Percentiles rank a stretch among this genome's conserved stretches.
Conservation (phyloP, 148 eudicot species). For the Euryodendron excelsum region DNA sequence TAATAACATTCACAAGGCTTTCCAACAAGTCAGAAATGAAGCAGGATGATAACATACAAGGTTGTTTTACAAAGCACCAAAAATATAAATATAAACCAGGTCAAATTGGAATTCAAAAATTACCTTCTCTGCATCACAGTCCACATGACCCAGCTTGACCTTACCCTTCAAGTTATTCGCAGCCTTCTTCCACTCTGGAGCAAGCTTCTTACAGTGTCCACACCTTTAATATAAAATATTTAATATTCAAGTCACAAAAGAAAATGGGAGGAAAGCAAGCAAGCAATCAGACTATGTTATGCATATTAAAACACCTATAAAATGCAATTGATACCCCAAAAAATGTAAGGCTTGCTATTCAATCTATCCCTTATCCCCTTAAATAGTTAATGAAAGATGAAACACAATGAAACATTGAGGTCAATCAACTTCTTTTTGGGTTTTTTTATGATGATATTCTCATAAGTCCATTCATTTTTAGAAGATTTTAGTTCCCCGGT, state of each 20-base stretch:
- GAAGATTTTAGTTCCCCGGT: neutral
- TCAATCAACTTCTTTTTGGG: too few species aligned
- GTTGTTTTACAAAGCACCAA: too few species aligned
- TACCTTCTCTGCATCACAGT: constrained; percentile 94
- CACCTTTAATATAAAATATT: constrained; percentile 48
- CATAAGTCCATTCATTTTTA: neutral
- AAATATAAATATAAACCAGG: too few species aligned
- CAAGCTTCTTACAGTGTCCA: constrained; percentile 97
- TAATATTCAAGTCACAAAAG: too few species aligned
- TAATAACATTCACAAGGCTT: neutral
- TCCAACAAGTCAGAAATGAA: constrained; percentile 1
- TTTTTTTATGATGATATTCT: neutral
- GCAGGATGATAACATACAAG: neutral
- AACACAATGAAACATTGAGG: neutral
- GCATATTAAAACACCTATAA: neutral
- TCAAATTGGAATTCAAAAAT: neutral
- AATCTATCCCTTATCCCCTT: neutral
- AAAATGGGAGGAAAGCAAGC: neutral
- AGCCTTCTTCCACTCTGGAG: constrained; percentile 99
- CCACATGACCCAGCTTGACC: constrained; percentile 94
- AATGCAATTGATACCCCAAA: neutral
- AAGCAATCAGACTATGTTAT: neutral
- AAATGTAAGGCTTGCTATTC: neutral
- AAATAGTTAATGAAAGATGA: neutral
- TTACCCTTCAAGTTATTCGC: constrained; percentile 82